Evolutionary conservation across 2,329 filamentous ascomycete genomes (phyloP).

Genomic region (Diaporthe destruens): DNA sequence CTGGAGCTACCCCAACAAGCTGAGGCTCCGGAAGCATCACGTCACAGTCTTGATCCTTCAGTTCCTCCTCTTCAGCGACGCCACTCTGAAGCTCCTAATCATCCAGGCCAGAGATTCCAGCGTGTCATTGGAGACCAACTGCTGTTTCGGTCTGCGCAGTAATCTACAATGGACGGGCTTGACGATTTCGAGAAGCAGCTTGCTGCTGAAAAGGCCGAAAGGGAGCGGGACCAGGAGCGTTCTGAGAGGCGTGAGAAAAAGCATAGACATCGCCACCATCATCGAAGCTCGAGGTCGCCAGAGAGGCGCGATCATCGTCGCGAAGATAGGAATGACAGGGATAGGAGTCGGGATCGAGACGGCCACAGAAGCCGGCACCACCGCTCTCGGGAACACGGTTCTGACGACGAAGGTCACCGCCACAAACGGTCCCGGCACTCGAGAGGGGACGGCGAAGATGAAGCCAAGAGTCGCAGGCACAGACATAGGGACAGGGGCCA

Average conservation of each 20-base stretch:
- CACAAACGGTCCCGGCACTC: constrained; percentile 58
- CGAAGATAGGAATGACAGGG: constrained; percentile 46
- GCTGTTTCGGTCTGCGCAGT: not conserved
- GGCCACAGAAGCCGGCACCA: constrained; percentile 51
- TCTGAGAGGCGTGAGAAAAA: constrained; percentile 48
- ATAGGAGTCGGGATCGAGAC: constrained; percentile 50
- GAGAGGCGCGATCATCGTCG: constrained; percentile 47
- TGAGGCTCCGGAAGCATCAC: constrained; percentile 17
- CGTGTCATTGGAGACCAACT: not conserved
- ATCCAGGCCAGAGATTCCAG: not conserved
- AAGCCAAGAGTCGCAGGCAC: constrained; percentile 51
- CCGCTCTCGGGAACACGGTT: constrained; percentile 61
- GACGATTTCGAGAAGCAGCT: constrained; percentile 55
- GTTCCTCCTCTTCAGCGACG: not conserved
- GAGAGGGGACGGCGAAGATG: constrained; percentile 52
- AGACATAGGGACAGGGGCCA: constrained; percentile 43
- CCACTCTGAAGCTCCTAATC: not conserved
- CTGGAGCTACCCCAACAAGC: constrained; percentile 16
- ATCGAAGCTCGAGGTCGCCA: constrained; percentile 48
- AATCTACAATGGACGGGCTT: constrained; percentile 46
- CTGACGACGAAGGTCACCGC: constrained; percentile 43
- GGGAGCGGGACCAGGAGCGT: constrained; percentile 47
- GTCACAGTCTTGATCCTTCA: not conserved
- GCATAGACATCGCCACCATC: constrained; percentile 48
- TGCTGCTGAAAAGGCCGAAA: constrained; percentile 53